These are phyloP conservation scores for Gynochthodes officinalis DNA, from an alignment of 257 asterid genomes.

Conservation along the genomic window DNA sequence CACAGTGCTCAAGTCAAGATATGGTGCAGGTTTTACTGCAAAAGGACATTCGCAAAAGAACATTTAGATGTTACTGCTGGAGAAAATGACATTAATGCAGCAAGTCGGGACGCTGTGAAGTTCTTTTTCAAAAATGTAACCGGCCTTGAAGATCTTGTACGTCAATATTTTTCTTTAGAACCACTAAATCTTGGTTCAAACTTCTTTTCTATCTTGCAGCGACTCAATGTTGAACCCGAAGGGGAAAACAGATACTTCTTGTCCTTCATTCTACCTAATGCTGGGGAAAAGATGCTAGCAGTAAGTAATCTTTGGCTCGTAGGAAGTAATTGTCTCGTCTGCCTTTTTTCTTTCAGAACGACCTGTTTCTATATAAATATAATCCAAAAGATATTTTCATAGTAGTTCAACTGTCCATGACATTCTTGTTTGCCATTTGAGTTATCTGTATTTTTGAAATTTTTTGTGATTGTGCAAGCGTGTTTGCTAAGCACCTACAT, in stretches of 20 bases:
- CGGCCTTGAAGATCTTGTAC: neutral
- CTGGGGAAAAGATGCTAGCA: slow-evolving; percentile 26
- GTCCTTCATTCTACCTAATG: slow-evolving; percentile 27
- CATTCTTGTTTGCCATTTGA: no score
- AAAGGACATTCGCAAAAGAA: slow-evolving; percentile 23
- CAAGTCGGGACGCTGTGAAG: slow-evolving; percentile 26
- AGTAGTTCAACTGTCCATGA: no score
- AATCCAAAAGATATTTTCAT: no score
- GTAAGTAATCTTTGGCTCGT: slow-evolving; percentile 14
- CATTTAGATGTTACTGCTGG: neutral
- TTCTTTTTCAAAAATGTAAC: slow-evolving; percentile 30
- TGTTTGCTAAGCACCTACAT: neutral
- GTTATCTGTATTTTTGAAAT: neutral
- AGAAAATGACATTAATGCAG: slow-evolving; percentile 10
- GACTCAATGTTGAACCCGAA: slow-evolving; percentile 24
- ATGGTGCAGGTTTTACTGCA: slow-evolving; percentile 33
- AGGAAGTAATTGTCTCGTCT: no score
- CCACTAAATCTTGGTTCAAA: neutral
- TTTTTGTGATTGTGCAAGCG: neutral
- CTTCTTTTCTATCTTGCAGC: slow-evolving; percentile 12
- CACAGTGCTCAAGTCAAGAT: slow-evolving; percentile 32
- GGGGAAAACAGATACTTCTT: slow-evolving; percentile 24
- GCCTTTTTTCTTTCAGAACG: no score
- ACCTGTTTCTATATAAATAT: no score
- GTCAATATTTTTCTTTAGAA: neutral